Evolutionary conservation across 257 asterid genomes (phyloP).

Genomic region (Salvia miltiorrhiza): DNA sequence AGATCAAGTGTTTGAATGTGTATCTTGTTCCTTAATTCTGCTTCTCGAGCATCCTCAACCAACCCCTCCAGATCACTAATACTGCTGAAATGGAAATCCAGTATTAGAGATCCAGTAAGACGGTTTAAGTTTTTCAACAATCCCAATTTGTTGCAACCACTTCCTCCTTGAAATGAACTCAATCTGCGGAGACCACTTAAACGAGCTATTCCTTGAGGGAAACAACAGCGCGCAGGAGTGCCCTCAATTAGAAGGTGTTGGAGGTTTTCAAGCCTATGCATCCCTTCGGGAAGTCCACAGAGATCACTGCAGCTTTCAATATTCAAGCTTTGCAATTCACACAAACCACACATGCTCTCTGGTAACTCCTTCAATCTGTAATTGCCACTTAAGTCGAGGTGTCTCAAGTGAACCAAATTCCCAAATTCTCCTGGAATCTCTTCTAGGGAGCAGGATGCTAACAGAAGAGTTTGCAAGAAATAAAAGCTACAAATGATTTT

Average conservation of each 20-base stretch:
- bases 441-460: background rate
- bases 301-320: background rate
- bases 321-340: too few relatives aligned
- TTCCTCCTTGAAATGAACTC: background rate
- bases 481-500: too few relatives aligned
- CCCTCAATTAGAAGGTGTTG: background rate
- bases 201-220: constrained; percentile 9
- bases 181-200: constrained; percentile 10
- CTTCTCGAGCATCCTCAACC: constrained; percentile 8
- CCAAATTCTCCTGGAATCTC: background rate
- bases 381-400: background rate
- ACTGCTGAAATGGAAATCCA: background rate
- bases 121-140: constrained; percentile 16
- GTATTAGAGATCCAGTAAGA: too few relatives aligned
- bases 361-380: too few relatives aligned
- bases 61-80: background rate
- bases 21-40: too few relatives aligned
- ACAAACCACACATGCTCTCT: too few relatives aligned
- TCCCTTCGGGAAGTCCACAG: constrained; percentile 27
- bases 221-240: too few relatives aligned
- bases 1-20: too few relatives aligned
- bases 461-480: constrained; percentile 1
- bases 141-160: background rate
- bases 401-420: background rate
- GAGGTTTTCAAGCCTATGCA: constrained; percentile 27